Evolutionary conservation across 2,329 filamentous ascomycete species (phyloP).

Genomic region (Cryoendolithus antarcticus): DNA sequence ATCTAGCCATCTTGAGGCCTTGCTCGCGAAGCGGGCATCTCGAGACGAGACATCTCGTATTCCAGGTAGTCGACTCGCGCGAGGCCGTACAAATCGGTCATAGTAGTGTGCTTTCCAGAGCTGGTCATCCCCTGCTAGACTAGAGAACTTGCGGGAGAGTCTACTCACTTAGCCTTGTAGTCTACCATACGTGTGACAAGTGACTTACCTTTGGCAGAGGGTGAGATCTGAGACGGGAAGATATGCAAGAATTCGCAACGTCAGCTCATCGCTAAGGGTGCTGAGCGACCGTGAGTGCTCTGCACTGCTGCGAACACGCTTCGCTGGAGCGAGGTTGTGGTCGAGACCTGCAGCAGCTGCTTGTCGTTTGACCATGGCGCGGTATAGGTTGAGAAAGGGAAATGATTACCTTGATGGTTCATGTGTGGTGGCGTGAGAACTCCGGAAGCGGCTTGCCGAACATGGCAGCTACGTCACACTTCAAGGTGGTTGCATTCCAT

Average conservation of each 20-base stretch:
- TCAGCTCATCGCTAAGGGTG: conserved; percentile 68
- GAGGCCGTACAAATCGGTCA: conserved; percentile 69
- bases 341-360: conserved; percentile 4
- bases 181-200: background rate
- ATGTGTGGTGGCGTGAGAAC: no score
- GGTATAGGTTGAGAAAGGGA: background rate
- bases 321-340: background rate
- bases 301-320: no score
- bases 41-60: conserved; percentile 35
- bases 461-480: no score
- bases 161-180: conserved; percentile 35
- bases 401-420: no score
- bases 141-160: conserved; percentile 63
- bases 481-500: no score
- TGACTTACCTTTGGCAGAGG: conserved; percentile 43
- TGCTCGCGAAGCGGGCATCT: conserved; percentile 40
- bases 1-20: conserved; percentile 48
- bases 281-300: no score
- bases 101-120: conserved; percentile 89
- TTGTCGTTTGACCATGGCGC: conserved; percentile 7
- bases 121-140: conserved; percentile 66
- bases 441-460: no score
- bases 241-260: conserved; percentile 70
- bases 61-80: conserved; percentile 63
- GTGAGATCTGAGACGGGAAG: conserved; percentile 60